Conservation (phyloP, 257 asterid species). For the Salvia miltiorrhiza region DNA sequence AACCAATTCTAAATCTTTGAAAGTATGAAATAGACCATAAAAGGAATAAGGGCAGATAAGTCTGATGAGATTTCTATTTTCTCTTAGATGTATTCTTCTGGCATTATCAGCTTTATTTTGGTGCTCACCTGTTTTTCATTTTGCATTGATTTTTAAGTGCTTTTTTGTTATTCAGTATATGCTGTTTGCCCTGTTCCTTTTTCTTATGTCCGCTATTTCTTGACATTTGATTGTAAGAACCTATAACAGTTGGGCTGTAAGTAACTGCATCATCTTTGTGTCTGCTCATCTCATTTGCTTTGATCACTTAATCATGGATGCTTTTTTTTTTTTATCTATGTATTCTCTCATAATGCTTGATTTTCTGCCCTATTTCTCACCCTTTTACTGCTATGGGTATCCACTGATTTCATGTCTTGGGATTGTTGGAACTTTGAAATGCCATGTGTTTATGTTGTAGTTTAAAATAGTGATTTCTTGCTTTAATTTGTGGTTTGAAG, state of each 20-base stretch:
- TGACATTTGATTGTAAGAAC: slow-evolving; percentile 15
- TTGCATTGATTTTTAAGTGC: slow-evolving; percentile 25
- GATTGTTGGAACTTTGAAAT: background rate
- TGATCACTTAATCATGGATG: background rate
- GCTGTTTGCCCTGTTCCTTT: slow-evolving; percentile 32
- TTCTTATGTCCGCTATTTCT: slow-evolving; percentile 13
- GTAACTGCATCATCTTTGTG: background rate
- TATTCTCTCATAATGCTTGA: background rate
- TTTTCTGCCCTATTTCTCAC: background rate
- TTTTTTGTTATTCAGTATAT: slow-evolving; percentile 20
- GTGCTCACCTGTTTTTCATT: slow-evolving; percentile 20
- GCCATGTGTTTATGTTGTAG: background rate
- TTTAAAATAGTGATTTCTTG: background rate
- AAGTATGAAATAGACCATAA: slow-evolving; percentile 20
- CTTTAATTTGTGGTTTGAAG: background rate
- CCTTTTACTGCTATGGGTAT: background rate
- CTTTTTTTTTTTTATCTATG: background rate
- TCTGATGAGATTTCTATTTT: slow-evolving; percentile 31
- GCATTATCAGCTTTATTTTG: slow-evolving; percentile 22
- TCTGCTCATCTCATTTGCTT: background rate
- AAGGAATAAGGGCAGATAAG: slow-evolving; percentile 31
- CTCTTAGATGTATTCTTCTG: slow-evolving; percentile 32
- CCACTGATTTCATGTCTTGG: background rate
- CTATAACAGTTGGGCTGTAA: slow-evolving; percentile 19
- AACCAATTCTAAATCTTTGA: slow-evolving; percentile 20